Percentiles rank a stretch among this genome's conserved stretches.
Evolutionary conservation across 2,329 filamentous ascomycete genomes (phyloP).

Genomic region (Elsinoe ampelina): DNA sequence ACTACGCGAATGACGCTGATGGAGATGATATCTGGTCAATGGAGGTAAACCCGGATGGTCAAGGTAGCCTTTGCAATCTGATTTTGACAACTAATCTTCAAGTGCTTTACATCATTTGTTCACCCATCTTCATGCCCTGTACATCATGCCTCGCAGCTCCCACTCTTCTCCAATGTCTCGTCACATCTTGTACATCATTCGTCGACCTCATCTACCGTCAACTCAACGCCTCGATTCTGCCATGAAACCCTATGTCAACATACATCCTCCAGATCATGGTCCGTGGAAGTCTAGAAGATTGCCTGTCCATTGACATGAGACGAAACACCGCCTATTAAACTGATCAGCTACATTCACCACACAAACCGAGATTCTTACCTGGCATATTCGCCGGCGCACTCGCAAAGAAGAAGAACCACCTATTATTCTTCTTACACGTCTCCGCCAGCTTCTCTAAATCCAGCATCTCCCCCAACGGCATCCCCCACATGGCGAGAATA

Average conservation of each 20-base stretch:
- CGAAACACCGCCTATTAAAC: conserved; percentile 29
- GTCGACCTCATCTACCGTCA: background rate
- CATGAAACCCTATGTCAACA: background rate
- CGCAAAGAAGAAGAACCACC: conserved; percentile 39
- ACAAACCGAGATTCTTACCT: conserved; percentile 26
- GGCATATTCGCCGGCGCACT: conserved; percentile 51
- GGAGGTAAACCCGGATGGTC: background rate
- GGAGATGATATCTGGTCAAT: conserved; percentile 1
- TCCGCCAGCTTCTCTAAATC: conserved; percentile 39
- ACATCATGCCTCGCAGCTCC: background rate
- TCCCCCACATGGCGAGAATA: conserved; percentile 44
- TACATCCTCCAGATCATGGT: too few relatives aligned
- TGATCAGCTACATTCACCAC: conserved; percentile 7
- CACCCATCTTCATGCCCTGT: background rate
- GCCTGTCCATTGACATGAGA: conserved; percentile 37
- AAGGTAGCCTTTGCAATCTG: conserved; percentile 8
- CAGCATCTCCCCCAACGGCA: conserved; percentile 48
- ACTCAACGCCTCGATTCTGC: background rate
- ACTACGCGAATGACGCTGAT: conserved; percentile 1
- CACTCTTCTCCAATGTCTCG: background rate
- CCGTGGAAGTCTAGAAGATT: conserved; percentile 22
- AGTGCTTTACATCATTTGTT: background rate
- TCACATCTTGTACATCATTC: background rate
- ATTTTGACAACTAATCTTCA: conserved; percentile 5
- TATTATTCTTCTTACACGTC: conserved; percentile 15